Base-by-base conservation (phyloP, 345 rosid genomes). In the Bruguiera gymnorhiza region DNA sequence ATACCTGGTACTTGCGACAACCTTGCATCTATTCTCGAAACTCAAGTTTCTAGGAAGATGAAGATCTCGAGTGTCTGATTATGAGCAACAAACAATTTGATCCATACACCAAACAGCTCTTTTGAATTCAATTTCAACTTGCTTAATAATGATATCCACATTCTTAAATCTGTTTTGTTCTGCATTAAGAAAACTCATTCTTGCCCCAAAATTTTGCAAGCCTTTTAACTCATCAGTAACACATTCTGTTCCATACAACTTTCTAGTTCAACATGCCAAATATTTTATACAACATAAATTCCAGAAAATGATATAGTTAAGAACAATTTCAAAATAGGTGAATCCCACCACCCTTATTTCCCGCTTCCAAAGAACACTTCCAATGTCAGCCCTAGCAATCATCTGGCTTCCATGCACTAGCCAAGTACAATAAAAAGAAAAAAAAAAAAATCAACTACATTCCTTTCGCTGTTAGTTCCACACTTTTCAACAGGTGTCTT, bases 121-220 rank as follows among this genome's bases (percentile, higher is more conserved):
- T 43, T 43, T 43, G 50, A 43, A 43, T 13, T 43, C 50, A 43
- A 43, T 43, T 13, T 43, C 50, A 43, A 13, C 50, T 13, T 0
- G 6, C 50, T 3, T 13, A 13, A 43, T 43, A 43, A 43, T 13
- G 50, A 43, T 13, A 43, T 43, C 50, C 18, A 13, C 18, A 3
- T 13, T 43, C 19, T 43, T 43, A 15, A 43, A 4, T 43, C 19
- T 43, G 50, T 13, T 15, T 43, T 13, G 4, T 43, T 43, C 18
- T 4, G 3, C 18, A 43, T 43, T 43, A 43, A 43, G 18, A 43
- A 43, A 43, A 43, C 16, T 43, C 50, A 11, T 43, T 43, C 50
- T 43, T 63, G 18, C 62, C 53, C 10, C 67, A 66, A 68, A 65
- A 46, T 23, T 58, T 61, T 60, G 67, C 61, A 69, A 66, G 65